Conservation (phyloP, 768 basidiomycete genomes). For the Termitomyces sp. region DNA sequence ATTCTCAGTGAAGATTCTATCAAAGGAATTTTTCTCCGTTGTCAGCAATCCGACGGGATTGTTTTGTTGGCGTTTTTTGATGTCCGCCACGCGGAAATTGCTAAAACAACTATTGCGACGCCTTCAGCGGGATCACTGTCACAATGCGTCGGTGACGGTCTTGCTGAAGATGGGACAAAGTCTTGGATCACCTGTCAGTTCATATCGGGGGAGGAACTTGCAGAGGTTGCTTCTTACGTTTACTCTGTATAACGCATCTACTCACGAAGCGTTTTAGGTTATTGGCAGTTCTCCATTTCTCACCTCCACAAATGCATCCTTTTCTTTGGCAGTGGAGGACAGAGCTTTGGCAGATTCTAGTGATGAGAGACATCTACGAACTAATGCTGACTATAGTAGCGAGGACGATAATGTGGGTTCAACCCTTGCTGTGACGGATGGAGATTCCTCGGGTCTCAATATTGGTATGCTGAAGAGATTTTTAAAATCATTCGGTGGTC, state of each 20-base stretch:
- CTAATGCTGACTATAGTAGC: conserved; percentile 5
- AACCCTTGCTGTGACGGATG: conserved; percentile 3
- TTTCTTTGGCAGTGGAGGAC: conserved; percentile 40
- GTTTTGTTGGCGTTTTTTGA: conserved; percentile 61
- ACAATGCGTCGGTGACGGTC: conserved; percentile 24
- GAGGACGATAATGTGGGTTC: conserved; percentile 3
- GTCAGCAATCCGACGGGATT: conserved; percentile 44
- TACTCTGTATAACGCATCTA: conserved; percentile 3
- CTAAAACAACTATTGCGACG: conserved; percentile 34
- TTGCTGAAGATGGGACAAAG: conserved; percentile 18
- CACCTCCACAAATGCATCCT: conserved; percentile 45
- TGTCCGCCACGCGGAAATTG: conserved; percentile 45
- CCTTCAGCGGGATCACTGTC: conserved; percentile 23
- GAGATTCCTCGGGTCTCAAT: conserved; percentile 15
- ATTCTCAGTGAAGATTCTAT: conserved; percentile 26
- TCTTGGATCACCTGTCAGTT: conserved; percentile 37
- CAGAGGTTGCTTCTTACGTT: conserved; percentile 29
- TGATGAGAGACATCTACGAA: conserved; percentile 4
- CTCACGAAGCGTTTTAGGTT: conserved; percentile 30
- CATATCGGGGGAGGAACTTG: conserved; percentile 39
- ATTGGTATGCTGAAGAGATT: conserved; percentile 24
- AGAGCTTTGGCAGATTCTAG: conserved; percentile 16
- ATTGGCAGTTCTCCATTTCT: conserved; percentile 51
- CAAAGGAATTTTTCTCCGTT: conserved; percentile 53
- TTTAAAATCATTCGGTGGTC: conserved; percentile 29